These are phyloP conservation scores for Limonomyces culmigenus DNA, from an alignment of 1,284 basidiomycete species.

Conservation along the genomic window DNA sequence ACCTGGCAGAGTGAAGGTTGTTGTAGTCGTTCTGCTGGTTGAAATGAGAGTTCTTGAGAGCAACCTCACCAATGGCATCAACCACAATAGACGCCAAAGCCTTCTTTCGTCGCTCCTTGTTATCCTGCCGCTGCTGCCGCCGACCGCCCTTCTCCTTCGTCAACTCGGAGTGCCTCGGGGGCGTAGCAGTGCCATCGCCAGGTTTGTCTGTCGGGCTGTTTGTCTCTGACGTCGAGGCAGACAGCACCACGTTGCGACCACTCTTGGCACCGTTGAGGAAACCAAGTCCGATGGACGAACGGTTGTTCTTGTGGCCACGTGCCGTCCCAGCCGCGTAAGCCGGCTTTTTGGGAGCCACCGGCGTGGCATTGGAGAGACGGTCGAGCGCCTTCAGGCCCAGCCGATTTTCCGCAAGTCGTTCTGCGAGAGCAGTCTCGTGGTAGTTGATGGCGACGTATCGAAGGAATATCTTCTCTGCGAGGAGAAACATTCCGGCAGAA, in stretches of 20 bases:
- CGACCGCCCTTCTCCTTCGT: constrained; percentile 7
- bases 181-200: neutral
- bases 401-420: constrained; percentile 52
- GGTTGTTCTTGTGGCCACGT: constrained; percentile 19
- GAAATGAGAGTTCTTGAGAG: constrained; percentile 48
- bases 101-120: constrained; percentile 18
- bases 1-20: constrained; percentile 50
- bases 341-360: constrained; percentile 12
- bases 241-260: neutral
- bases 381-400: constrained; percentile 54
- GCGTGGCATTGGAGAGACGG: constrained; percentile 38
- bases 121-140: constrained; percentile 3
- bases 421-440: constrained; percentile 56
- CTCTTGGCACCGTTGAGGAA: constrained; percentile 1
- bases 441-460: constrained; percentile 67
- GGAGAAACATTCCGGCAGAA: constrained; percentile 38
- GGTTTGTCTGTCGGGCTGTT: too few species aligned
- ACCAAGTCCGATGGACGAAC: constrained; percentile 15
- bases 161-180: constrained; percentile 3
- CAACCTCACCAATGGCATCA: constrained; percentile 57
- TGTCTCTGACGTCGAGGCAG: too few species aligned
- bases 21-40: constrained; percentile 36
- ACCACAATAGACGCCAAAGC: constrained; percentile 49
- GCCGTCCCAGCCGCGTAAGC: constrained; percentile 13
- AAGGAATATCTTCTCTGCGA: constrained; percentile 55